phyloP scores from a whole-genome alignment of 306 rosid species.

The Trifolium pratense region DNA sequence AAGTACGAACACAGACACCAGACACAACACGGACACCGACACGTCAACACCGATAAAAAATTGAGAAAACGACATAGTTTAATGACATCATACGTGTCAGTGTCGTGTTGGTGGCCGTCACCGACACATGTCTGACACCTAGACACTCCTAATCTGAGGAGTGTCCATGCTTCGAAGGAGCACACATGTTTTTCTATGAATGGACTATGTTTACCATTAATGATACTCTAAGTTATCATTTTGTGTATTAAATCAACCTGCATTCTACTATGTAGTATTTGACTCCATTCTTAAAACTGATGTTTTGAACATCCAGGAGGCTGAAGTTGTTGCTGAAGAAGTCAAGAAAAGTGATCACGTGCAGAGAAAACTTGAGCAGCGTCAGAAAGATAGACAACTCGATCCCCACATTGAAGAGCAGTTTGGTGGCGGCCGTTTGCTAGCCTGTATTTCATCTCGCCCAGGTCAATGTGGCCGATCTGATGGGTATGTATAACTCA shows the following conservation, averaged over 20 bases:
- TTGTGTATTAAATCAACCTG: neutral
- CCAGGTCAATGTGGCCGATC: constrained; percentile 63
- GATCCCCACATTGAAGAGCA: constrained; percentile 58
- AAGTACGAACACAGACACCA: too few relatives aligned
- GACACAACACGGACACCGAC: too few relatives aligned
- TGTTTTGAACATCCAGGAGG: constrained; percentile 41
- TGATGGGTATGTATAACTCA: constrained; percentile 49
- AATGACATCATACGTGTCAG: too few relatives aligned
- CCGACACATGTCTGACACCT: too few relatives aligned
- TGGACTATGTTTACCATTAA: neutral
- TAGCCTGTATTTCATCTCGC: constrained; percentile 60
- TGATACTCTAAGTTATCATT: neutral
- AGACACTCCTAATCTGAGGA: too few relatives aligned
- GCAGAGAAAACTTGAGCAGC: constrained; percentile 46
- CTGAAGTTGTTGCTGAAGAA: constrained; percentile 49
- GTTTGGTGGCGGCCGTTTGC: constrained; percentile 52
- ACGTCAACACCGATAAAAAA: too few relatives aligned
- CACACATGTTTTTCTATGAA: constrained; percentile 37
- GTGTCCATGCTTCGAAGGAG: too few relatives aligned
- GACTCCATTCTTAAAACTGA: neutral
- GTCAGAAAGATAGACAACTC: constrained; percentile 1
- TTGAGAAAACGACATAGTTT: too few relatives aligned
- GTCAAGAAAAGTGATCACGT: constrained; percentile 55
- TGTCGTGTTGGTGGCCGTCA: too few relatives aligned
- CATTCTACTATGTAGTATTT: neutral